Evolutionary conservation across 169 alveolate genomes (phyloP).

Genomic region (Eimeria maxima): DNA sequence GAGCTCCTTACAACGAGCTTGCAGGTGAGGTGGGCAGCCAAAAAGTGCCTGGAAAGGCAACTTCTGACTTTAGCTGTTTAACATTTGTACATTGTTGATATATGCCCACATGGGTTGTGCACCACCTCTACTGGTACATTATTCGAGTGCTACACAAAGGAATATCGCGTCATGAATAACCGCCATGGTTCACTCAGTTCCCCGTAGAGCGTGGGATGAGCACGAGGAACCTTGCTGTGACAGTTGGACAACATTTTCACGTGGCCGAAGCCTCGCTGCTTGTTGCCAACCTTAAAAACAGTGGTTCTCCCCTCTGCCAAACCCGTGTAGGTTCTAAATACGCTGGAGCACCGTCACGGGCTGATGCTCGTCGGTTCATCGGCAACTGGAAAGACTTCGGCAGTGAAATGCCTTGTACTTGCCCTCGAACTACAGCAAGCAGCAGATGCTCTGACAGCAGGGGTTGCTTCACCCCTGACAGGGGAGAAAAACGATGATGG

Average conservation of each 20-base stretch:
- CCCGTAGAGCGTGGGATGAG: neutral
- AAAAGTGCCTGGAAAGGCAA: neutral
- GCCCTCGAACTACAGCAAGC: constrained; percentile 83
- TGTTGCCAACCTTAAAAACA: neutral
- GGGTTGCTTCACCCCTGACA: neutral
- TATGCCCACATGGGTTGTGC: neutral
- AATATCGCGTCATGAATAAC: neutral
- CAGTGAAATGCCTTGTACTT: constrained; percentile 88
- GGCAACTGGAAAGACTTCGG: constrained; percentile 93
- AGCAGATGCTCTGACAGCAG: constrained; percentile 20
- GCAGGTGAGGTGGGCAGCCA: constrained; percentile 65
- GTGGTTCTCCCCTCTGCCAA: neutral
- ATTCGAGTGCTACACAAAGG: neutral
- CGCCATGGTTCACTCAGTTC: neutral
- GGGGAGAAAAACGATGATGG: constrained; percentile 46
- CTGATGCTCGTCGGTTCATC: constrained; percentile 96
- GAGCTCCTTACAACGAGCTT: constrained; percentile 86
- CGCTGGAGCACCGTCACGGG: constrained; percentile 96
- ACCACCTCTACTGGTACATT: neutral
- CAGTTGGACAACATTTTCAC: neutral
- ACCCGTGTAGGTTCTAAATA: constrained; percentile 92
- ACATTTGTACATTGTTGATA: neutral
- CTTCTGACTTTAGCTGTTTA: neutral
- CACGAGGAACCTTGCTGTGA: neutral
- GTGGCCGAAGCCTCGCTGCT: neutral